Evolutionary conservation across 257 asterid species (phyloP), one percentile per base, ranked within the genome.

Genomic region (Ajuga chamaepitys): DNA sequence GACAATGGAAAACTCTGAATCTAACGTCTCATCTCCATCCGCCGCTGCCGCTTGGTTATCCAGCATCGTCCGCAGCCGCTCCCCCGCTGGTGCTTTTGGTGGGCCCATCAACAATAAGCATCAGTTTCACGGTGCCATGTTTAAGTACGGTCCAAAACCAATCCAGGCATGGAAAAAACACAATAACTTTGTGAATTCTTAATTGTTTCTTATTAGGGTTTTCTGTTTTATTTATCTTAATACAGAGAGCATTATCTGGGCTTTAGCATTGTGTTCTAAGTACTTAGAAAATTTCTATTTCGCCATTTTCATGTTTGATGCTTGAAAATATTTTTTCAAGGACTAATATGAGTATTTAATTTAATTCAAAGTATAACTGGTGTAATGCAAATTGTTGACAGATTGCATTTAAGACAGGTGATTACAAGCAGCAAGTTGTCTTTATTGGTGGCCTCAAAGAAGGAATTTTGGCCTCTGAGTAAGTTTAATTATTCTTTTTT

Each of bases 331-430:
- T n/a, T n/a, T n/a, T 47, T 18, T 18, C 20, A 47, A 17, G 28
- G 28, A 47, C 55, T 47, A 47, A 47, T n/a, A n/a, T n/a, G n/a
- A n/a, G n/a, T n/a, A n/a, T 28, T 30, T 5, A 30, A 30, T 28
- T 28, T 2, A 2, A 5, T 28, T 28, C 34, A 30, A 4, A 8
- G 4, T 30, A 30, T 4, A 1, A 30, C 5, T 30, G 7, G 37
- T 30, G 7, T 4, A 3, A 30, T 30, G 5, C 5, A 30, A 7
- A 12, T 34, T 69, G 44, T 16, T 12, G 79, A 73, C 86, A 90
- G 97, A 95, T 86, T 72, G 97, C 96, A 28, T 94, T 94, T 63
- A 90, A 86, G 79, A 88, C 92, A 2, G 95, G 97, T 51, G 93
- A 94, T 68, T 82, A 85, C 75, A 90, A 74, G 52, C 89, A 85